Base-by-base conservation (phyloP, 2,329 filamentous ascomycete species). In the Trichoderma sp. region DNA sequence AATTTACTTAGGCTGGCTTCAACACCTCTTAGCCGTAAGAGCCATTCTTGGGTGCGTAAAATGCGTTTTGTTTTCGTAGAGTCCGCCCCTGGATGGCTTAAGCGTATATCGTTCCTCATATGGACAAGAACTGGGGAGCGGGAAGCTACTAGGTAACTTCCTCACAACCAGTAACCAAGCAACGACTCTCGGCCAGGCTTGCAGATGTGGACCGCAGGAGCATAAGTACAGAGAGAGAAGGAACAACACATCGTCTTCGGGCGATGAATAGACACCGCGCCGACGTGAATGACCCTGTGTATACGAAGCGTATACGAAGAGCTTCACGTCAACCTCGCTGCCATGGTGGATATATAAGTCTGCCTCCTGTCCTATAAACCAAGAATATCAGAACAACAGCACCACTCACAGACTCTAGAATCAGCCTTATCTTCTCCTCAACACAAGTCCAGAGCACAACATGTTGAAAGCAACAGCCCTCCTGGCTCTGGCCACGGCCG, bases 401-500 rank as follows among this genome's bases (percentile, higher is more conserved):
- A 43, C 5, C 30, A 34, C 57, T 43, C 34, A 19, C 4, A 7
- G 39, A 34, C 1, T 34, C 9, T 10, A 34, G 7, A 3, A 34
- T 51, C 43, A 24, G 15, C 12, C 6, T 4, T n/a, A 34, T 15
- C 52, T 43, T 10, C 3, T 15, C 12, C 12, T 24, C 34, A 24
- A 10, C 9, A 17, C 7, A 24, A 24, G 21, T 24, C 44, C 21
- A 43, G 1, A 34, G 24, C 1, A 34, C 43, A 45, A 45, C 34
- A 66, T 66, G 64, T 34, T 65, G 43, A 58, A 54, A 21, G 51
- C 58, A 12, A n/a, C 48, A 28, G 9, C 54, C 15, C 45, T 66
- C 54, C 14, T 66, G 54, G 62, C 54, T 50, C 66, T 77, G 26
- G 66, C 72, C 34, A 64, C 72, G 26, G 71, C 71, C 15, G 68